Evolutionary conservation across 768 basidiomycete species (phyloP), one percentile per base, ranked within the genome.

Genomic region (Neoboletus magnificus): DNA sequence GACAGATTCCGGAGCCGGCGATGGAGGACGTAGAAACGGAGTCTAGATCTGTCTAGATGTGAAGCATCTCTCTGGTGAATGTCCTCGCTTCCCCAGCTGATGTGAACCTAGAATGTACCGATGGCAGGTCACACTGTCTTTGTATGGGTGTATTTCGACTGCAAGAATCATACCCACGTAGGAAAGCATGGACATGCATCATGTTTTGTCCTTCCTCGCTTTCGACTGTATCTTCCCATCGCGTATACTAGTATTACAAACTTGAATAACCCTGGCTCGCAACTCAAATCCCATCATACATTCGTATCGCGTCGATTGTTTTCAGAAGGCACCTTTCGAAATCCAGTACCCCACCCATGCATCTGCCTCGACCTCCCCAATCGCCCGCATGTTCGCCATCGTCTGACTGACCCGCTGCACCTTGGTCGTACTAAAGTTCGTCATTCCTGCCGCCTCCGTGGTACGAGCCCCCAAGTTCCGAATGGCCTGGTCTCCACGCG

Each of bases 331-430:
- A 4, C 66, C 62, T 20, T 62, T 67, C 9, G 57, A 60, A 0
- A 61, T 60, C 67, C 66, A 68, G 33, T 65, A 67, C 3, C 33
- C 35, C 5, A 69, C 68, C 68, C 67, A 68, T 1, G 56, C 63
- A 37, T 61, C 54, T 2, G 61, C 63, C 43, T 70, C 67, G 3
- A 42, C 44, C 35, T 61, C 58, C 5, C 68, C 66, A 18, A 68
- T 57, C 30, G 67, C 61, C 7, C 23, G 52, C 67, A 70, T 70
- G 11, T 52, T 55, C 23, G 61, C 62, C 66, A 69, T 58, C 39
- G 68, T 65, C 20, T 23, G 43, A 29, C 67, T 67, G 6, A 67
- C 37, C 3, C 11, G 20, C 43, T 43, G 55, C 1, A 50, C 54
- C 42, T 60, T 62, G n/a, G 7, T 3, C 0, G 67, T 68, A 12